A percentile compares a stretch with the other conserved stretches of the same genome.
phyloP scores from a whole-genome alignment of 768 basidiomycete genomes.

The Austroboletus eburneus region DNA sequence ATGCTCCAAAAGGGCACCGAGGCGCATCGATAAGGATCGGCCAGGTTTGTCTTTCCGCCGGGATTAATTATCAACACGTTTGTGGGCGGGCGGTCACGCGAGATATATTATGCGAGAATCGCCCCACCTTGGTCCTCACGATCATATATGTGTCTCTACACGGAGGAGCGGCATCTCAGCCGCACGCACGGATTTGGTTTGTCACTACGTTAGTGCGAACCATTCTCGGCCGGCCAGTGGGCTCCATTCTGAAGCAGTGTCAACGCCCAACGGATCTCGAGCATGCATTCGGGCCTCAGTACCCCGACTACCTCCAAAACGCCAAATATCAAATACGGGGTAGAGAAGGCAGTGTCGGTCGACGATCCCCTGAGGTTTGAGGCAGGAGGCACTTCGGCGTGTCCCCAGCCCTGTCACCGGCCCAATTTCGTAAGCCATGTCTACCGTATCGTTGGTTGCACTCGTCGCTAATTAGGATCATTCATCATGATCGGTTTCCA shows the following conservation, averaged over 20 bases:
- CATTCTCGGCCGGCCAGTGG: conserved; percentile 16
- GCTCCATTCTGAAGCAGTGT: conserved; percentile 10
- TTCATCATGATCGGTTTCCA: conserved; percentile 20
- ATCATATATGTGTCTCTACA: conserved; percentile 19
- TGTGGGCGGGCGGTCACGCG: conserved; percentile 12
- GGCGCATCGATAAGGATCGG: conserved; percentile 31
- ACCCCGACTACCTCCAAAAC: conserved; percentile 14
- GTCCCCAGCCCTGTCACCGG: conserved; percentile 6
- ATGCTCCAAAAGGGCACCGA: conserved; percentile 17
- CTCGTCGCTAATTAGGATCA: conserved; percentile 17
- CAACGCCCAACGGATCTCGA: conserved; percentile 18
- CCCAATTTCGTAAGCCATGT: conserved; percentile 15
- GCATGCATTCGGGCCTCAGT: conserved; percentile 18
- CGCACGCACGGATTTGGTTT: conserved; percentile 22
- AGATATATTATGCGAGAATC: conserved; percentile 17
- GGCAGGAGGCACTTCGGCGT: conserved; percentile 4
- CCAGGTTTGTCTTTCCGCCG: conserved; percentile 5
- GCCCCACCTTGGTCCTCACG: conserved; percentile 13
- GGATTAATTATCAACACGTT: conserved; percentile 10
- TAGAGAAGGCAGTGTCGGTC: conserved; percentile 8
- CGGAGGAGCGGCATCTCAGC: conserved; percentile 19
- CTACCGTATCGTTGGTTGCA: conserved; percentile 9
- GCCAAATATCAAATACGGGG: conserved; percentile 18
- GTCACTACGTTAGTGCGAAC: conserved; percentile 18
- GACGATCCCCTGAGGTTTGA: conserved; percentile 14